These are phyloP conservation scores for sorghum (Sorghum bicolor) DNA, from an alignment of 176 grass and related monocot genomes.

Conservation along the genomic window Sorghum_bicolor_NCBIv3 NC_012876.2:4507001-4507500, in stretches of 20 bases:
- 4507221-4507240: not conserved
- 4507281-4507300: slow-evolving; percentile 71
- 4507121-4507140: slow-evolving; percentile 69
- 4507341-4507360: slow-evolving; percentile 81
- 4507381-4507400: slow-evolving; percentile 64
- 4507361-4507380: slow-evolving; percentile 65
- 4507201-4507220: slow-evolving; percentile 5
- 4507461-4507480: slow-evolving; percentile 8
- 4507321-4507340: slow-evolving; percentile 62
- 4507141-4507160: slow-evolving; percentile 64
- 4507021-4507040: too few relatives aligned
- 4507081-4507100: too few relatives aligned
- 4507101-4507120: too few relatives aligned
- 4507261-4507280: not conserved
- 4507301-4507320: slow-evolving; percentile 39
- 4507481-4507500: not conserved
- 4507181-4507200: slow-evolving; percentile 22
- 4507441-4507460: slow-evolving; percentile 79
- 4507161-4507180: slow-evolving; percentile 56
- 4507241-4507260: not conserved
- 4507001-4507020: too few relatives aligned
- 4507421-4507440: slow-evolving; percentile 75
- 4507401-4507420: slow-evolving; percentile 91
- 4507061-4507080: too few relatives aligned
- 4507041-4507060: too few relatives aligned